Conservation (phyloP, 2,329 filamentous ascomycete species). For the Coniosporium tulheliwenetii region DNA sequence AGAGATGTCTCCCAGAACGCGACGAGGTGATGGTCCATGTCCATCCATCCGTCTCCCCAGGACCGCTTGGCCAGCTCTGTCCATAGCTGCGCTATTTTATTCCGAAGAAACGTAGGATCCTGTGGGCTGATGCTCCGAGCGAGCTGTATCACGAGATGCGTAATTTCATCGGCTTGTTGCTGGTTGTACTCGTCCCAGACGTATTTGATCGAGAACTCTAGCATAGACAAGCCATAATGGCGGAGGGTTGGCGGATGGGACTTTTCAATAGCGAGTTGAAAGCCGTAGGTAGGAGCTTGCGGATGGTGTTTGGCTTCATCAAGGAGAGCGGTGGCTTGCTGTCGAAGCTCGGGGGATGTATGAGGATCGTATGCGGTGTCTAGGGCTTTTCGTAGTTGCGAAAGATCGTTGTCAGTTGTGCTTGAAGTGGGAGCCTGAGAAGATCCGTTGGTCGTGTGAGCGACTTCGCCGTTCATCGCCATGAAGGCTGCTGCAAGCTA, state of each 20-base stretch:
- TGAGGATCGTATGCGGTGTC: conserved; percentile 72
- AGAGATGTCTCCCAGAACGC: conserved; percentile 55
- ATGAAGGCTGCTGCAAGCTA: too few species aligned
- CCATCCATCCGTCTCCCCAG: conserved; percentile 86
- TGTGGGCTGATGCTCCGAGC: conserved; percentile 53
- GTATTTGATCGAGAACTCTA: conserved; percentile 81
- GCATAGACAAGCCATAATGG: conserved; percentile 82
- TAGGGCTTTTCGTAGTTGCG: conserved; percentile 68
- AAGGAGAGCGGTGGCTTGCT: conserved; percentile 71
- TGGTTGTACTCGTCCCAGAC: conserved; percentile 60
- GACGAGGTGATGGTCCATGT: conserved; percentile 78
- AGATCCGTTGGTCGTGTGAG: too few species aligned
- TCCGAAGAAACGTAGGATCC: conserved; percentile 72
- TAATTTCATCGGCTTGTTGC: conserved; percentile 52
- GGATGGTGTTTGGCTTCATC: conserved; percentile 68
- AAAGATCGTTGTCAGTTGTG: conserved; percentile 22
- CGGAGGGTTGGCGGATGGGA: conserved; percentile 67
- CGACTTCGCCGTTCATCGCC: too few species aligned
- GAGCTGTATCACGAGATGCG: conserved; percentile 64
- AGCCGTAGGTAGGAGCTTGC: conserved; percentile 74
- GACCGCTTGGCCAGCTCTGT: conserved; percentile 84
- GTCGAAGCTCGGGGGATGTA: conserved; percentile 65
- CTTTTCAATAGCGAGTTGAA: conserved; percentile 58
- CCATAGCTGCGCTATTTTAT: conserved; percentile 92
- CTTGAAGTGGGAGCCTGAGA: too few species aligned